Evolutionary conservation across 495 filamentous ascomycete species (phyloP).

Genomic region (Neurospora discreta): DNA sequence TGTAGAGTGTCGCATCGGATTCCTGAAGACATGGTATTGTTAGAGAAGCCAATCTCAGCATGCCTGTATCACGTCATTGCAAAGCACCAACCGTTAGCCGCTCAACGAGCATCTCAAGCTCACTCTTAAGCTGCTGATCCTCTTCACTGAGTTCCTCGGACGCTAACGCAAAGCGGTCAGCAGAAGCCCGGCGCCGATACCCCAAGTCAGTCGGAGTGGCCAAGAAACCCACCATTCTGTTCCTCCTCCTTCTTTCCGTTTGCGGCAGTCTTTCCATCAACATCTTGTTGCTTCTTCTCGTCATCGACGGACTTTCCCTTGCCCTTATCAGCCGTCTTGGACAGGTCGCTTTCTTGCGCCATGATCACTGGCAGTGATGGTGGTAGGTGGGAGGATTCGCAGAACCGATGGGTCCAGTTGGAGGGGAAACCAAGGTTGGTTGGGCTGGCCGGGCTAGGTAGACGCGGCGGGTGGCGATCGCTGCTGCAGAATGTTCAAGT

Average conservation of each 20-base stretch:
- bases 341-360: slow-evolving; percentile 84
- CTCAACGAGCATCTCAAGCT: slow-evolving; percentile 97
- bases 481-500: neutral
- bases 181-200: slow-evolving; percentile 3
- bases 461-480: neutral
- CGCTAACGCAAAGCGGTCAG: slow-evolving; percentile 17
- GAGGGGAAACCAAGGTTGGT: neutral
- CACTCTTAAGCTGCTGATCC: slow-evolving; percentile 93
- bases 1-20: slow-evolving; percentile 77
- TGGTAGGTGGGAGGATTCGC: neutral
- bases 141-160: slow-evolving; percentile 88
- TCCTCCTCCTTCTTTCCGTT: slow-evolving; percentile 68
- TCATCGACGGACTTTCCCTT: slow-evolving; percentile 77
- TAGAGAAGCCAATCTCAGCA: slow-evolving; percentile 15
- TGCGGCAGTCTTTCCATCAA: slow-evolving; percentile 52
- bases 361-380: slow-evolving; percentile 36
- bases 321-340: slow-evolving; percentile 81
- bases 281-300: slow-evolving; percentile 51
- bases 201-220: slow-evolving; percentile 1
- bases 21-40: slow-evolving; percentile 42
- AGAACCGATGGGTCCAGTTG: neutral
- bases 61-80: neutral
- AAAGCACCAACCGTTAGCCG: slow-evolving; percentile 62
- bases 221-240: slow-evolving; percentile 35
- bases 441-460: neutral